Conservation (phyloP, 495 filamentous ascomycete species). For the Lepidopterella palustris region DNA sequence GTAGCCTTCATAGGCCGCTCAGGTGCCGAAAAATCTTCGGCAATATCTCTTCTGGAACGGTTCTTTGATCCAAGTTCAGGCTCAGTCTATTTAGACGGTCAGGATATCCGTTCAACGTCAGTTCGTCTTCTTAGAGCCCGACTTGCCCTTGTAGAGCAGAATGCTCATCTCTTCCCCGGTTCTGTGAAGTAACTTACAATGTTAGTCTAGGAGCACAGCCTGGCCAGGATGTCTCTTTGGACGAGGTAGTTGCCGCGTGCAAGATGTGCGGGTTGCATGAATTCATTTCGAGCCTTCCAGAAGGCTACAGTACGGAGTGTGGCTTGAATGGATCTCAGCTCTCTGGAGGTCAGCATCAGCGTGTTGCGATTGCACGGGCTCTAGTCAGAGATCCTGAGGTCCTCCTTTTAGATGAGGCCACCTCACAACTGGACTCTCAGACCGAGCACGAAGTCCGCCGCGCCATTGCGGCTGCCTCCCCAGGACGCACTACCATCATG, state of each 20-base stretch:
- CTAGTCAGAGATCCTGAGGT: constrained; percentile 30
- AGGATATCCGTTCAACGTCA: constrained; percentile 23
- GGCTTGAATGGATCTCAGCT: constrained; percentile 22
- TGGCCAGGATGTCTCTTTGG: constrained; percentile 6
- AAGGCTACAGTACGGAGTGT: constrained; percentile 38
- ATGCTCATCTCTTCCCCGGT: constrained; percentile 30
- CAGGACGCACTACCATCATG: constrained; percentile 36
- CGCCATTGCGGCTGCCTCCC: constrained; percentile 12
- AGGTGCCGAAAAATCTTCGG: constrained; percentile 53
- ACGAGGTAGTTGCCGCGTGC: constrained; percentile 17
- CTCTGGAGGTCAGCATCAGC: constrained; percentile 31
- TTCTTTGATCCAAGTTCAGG: constrained; percentile 44
- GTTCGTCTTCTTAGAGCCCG: constrained; percentile 10
- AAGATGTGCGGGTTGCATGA: constrained; percentile 28
- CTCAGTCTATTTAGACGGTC: constrained; percentile 33
- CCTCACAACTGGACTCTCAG: constrained; percentile 66
- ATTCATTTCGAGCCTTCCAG: constrained; percentile 39
- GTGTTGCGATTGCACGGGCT: constrained; percentile 32
- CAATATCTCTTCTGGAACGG: constrained; percentile 50
- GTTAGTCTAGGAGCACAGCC: constrained; percentile 22
- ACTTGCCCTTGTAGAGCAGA: constrained; percentile 27
- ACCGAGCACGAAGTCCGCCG: constrained; percentile 7
- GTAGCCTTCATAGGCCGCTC: constrained; percentile 51
- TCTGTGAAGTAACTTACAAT: constrained; percentile 28
- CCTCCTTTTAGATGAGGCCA: constrained; percentile 71